Base-by-base conservation (phyloP, 2,329 filamentous ascomycete species). In the Trichoderma arundinaceum region DNA sequence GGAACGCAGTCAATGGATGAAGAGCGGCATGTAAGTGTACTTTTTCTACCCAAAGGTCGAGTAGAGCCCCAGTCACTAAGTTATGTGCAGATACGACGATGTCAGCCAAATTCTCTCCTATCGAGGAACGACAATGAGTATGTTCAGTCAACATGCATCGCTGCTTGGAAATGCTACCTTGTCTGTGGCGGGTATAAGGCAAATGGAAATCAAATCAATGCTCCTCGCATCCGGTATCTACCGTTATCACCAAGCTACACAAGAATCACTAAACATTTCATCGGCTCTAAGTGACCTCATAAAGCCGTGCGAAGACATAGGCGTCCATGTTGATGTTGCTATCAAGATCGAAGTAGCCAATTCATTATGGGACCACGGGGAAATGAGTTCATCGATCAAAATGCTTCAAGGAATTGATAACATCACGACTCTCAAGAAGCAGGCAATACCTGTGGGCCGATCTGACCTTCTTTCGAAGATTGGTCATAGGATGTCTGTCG, bases 331-430 rank as follows among this genome's bases (percentile, higher is more conserved):
- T 51, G 90, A 93, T 73, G 91, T 89, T 12, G 89, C 89, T 12
- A 87, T 93, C 44, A 88, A 89, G 69, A 86, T 94, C 62, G 95
- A 98, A 76, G 87, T 92, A 7, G 94, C 96, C 10, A 92, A 91
- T 72, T 92, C 96, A 7, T 81, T 99, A 1, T 99, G 95, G 94
- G 92, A 96, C 68, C 91, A 97, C 74, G 93, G 93, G 12, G 94
- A 99, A 76, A 92, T 92, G 81, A 87, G 90, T 19, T 88, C 92
- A 0, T 97, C 95, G 0, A 97, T 99, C 67, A 86, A 89, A 43
- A 94, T 98, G 84, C 86, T 98, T 19, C 90, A 94, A 72, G 85
- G 87, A 49, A 84, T 97, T 10, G 85, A 90, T 63, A 72, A 70
- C 48, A 82, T 86, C 59, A 81, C 83, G 44, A 83, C 87, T 33